A percentile compares a stretch with the other conserved stretches of the same genome.
Evolutionary conservation across 441 rosid species (phyloP).

Genomic region (Pelargonium myrrhifolium): DNA sequence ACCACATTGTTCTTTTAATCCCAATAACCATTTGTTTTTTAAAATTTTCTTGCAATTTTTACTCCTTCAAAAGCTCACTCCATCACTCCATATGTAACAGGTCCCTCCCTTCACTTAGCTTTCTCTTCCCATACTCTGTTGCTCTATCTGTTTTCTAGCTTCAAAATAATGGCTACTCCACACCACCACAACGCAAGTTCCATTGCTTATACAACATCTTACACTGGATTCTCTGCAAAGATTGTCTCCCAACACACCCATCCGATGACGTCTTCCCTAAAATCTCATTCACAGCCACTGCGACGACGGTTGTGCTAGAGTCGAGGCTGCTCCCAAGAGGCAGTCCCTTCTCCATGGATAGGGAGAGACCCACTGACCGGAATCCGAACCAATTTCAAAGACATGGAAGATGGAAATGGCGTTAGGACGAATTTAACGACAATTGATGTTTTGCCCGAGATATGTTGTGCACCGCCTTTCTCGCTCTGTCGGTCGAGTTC

Average conservation of each 20-base stretch:
- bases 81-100: background rate
- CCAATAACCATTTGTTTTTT: background rate
- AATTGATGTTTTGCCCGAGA: too few relatives aligned
- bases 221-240: conserved; percentile 58
- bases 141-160: background rate
- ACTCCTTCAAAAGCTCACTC: background rate
- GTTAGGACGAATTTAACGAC: too few relatives aligned
- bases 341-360: too few relatives aligned
- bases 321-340: too few relatives aligned
- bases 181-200: conserved; percentile 25
- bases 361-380: too few relatives aligned
- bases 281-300: too few relatives aligned
- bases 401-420: too few relatives aligned
- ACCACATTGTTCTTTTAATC: background rate
- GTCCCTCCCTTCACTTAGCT: background rate
- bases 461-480: too few relatives aligned
- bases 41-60: background rate
- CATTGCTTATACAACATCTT: conserved; percentile 53
- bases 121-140: background rate
- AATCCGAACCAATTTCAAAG: too few relatives aligned
- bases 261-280: conserved; percentile 38
- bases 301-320: too few relatives aligned
- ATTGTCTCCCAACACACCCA: conserved; percentile 67
- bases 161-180: conserved; percentile 24
- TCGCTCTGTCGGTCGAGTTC: too few relatives aligned